Evolutionary conservation across 768 basidiomycete species (phyloP), one percentile per base, ranked within the genome.

Genomic region (Amanita muscaria): DNA sequence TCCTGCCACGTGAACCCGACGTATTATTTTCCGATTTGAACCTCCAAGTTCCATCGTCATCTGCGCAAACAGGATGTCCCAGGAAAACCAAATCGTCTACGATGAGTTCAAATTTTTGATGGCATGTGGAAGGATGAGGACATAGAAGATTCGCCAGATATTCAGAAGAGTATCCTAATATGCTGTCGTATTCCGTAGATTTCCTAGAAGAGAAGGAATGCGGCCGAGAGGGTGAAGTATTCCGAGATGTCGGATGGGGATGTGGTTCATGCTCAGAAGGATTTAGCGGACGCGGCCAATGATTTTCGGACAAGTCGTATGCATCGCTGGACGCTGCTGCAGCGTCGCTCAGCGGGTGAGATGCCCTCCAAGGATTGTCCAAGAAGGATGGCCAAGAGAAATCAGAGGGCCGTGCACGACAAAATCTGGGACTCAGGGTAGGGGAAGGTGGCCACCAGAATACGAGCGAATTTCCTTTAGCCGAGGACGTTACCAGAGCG

Each of bases 31-130:
- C 83, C n/a, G 68, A 66, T 56, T 73, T 78, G 59, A 88, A 88
- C 31, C 69, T 67, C 90, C 92, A 92, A 11, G 57, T 68, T 1
- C 83, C 87, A 52, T 83, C 80, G 22, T 67, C 55, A 42, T 87
- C 83, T 9, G 76, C 77, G 57, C 84, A 87, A 2, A 97, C 91
- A 1, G 94, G 96, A 60, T 98, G 93, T 0, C 96, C 96, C 34
- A 97, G 73, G 60, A 97, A 98, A 4, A 80, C 88, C 19, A 98
- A 71, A 54, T 92, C 83, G 58, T 98, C 92, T 19, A 96, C 83
- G 31, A 88, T 64, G 23, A 99, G 75, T 59, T 94, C 91, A 57
- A 96, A 97, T 56, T 89, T 89, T 60, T 90, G 88, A 62, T 99
- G 90, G 55, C 91, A 96, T 61, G 92, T 78, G 11, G 80, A 72